Conservation (phyloP, 2,329 filamentous ascomycete genomes). For the Diaporthe eres region DNA sequence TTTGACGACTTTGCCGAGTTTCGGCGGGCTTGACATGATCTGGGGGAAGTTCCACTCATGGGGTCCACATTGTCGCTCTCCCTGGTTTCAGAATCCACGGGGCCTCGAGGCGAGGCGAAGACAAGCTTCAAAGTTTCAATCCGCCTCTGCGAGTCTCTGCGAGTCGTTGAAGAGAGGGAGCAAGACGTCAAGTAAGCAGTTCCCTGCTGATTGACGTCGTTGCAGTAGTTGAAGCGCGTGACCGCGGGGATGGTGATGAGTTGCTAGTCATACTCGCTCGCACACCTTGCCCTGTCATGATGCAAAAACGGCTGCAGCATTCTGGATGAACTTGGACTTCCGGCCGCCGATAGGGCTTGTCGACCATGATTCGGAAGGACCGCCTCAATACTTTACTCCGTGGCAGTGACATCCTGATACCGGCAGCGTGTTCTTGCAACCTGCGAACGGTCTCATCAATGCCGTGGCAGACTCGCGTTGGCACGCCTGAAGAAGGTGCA, state of each 20-base stretch:
- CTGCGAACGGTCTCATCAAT: slow-evolving; percentile 13
- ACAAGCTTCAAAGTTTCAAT: slow-evolving; percentile 31
- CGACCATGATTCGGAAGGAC: background rate
- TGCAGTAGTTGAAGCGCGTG: background rate
- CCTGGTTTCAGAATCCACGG: slow-evolving; percentile 22
- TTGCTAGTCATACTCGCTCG: background rate
- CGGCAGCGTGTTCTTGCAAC: background rate
- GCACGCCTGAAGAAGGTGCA: background rate
- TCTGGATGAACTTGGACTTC: background rate
- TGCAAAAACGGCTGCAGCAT: background rate
- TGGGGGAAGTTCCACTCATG: slow-evolving; percentile 24
- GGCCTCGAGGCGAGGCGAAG: slow-evolving; percentile 11
- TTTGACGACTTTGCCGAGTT: slow-evolving; percentile 24
- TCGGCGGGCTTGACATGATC: slow-evolving; percentile 26
- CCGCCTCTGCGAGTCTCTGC: slow-evolving; percentile 1
- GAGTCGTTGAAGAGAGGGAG: background rate
- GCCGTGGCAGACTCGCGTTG: background rate
- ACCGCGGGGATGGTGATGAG: too few species aligned
- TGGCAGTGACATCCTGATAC: slow-evolving; percentile 28
- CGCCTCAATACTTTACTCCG: background rate
- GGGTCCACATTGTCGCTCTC: slow-evolving; percentile 4
- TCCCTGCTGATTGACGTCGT: background rate
- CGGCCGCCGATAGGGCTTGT: background rate
- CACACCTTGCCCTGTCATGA: background rate
- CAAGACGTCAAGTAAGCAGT: too few species aligned